These are phyloP conservation scores for Psidium guajava DNA, from an alignment of 345 rosid species.

Conservation along the genomic window DNA sequence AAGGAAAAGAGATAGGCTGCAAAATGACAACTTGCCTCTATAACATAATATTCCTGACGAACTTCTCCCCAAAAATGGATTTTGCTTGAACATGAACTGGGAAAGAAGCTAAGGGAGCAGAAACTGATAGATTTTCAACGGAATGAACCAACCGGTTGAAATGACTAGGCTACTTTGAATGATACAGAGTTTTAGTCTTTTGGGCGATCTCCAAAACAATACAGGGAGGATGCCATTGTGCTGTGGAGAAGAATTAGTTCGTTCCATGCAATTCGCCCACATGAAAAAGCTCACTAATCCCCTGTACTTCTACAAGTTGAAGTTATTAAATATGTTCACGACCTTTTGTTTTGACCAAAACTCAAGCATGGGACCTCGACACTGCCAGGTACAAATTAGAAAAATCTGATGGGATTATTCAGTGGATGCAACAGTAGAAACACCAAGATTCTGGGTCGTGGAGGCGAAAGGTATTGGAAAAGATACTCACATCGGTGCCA, in stretches of 20 bases:
- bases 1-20: background rate
- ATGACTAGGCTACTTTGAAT: background rate
- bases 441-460: background rate
- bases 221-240: background rate
- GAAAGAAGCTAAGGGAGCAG: background rate
- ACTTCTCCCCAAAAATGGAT: background rate
- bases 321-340: background rate
- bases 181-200: background rate
- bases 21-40: background rate
- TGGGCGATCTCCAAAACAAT: background rate
- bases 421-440: background rate
- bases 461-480: background rate
- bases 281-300: background rate
- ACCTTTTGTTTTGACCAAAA: background rate
- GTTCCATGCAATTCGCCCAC: background rate
- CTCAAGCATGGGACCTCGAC: background rate
- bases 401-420: background rate
- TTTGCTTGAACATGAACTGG: background rate
- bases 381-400: background rate
- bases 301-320: background rate
- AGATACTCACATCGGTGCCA: constrained; percentile 64
- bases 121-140: background rate
- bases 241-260: background rate
- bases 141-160: background rate
- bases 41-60: background rate